Conservation (phyloP, 106 monocot species). For the Narthecium ossifragum region DNA sequence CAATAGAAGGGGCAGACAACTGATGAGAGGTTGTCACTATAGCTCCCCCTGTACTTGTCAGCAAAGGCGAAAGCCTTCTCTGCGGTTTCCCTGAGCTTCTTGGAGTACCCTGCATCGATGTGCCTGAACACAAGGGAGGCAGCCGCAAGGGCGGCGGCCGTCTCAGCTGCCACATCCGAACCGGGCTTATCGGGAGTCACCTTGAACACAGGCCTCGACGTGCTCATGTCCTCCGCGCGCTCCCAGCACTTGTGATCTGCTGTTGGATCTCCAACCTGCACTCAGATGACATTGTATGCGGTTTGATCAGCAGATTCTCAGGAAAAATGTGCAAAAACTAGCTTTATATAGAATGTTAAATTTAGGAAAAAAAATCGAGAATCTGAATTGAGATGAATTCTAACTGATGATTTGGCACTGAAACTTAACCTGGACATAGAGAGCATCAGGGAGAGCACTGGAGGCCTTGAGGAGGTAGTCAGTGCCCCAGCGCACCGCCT, state of each 20-base stretch:
- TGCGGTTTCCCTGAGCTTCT: constrained; percentile 26
- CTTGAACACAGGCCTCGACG: constrained; percentile 26
- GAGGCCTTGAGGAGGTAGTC: constrained; percentile 78
- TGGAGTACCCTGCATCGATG: constrained; percentile 24
- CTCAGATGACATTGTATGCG: neutral
- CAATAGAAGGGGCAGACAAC: constrained; percentile 38
- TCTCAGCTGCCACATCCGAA: constrained; percentile 67
- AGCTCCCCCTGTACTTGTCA: constrained; percentile 28
- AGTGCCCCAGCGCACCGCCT: constrained; percentile 49
- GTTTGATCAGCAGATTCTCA: too few relatives aligned
- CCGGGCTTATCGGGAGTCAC: constrained; percentile 34
- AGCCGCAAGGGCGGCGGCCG: constrained; percentile 56
- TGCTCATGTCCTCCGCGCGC: constrained; percentile 42
- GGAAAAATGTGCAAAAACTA: too few relatives aligned
- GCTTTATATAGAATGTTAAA: too few relatives aligned
- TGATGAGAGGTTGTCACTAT: constrained; percentile 28
- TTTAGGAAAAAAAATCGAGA: too few relatives aligned
- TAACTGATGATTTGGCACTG: too few relatives aligned
- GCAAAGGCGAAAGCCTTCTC: constrained; percentile 37
- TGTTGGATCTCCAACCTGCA: constrained; percentile 29
- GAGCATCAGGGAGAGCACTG: constrained; percentile 22
- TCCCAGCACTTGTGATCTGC: constrained; percentile 46
- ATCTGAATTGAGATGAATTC: too few relatives aligned
- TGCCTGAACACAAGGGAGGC: constrained; percentile 24
- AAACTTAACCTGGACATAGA: constrained; percentile 59